Conservation (phyloP, 176 grass and related monocot species). For the Secale cereale region DNA sequence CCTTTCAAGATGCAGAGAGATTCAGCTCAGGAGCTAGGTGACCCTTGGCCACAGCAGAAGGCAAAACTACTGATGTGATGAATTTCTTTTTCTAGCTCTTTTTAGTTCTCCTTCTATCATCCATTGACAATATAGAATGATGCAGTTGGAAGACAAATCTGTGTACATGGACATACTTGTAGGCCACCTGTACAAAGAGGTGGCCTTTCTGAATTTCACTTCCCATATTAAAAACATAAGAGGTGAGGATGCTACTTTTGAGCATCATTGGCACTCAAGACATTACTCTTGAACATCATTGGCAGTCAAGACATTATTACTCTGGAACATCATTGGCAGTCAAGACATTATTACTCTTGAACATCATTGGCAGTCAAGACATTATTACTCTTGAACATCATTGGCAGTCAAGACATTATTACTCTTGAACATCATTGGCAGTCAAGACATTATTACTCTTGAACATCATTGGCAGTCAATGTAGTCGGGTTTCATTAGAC, state of each 20-base stretch:
- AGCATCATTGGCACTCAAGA: no score
- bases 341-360: no score
- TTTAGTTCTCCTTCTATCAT: not conserved
- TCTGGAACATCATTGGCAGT: no score
- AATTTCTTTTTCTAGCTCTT: not conserved
- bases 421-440: no score
- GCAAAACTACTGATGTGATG: not conserved
- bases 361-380: no score
- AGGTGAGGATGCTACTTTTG: not conserved
- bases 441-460: no score
- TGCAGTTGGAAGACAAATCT: not conserved
- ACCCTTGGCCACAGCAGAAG: constrained; percentile 25
- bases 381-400: no score
- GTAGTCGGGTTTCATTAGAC: no score
- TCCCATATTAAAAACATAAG: not conserved
- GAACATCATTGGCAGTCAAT: no score
- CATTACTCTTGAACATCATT: no score
- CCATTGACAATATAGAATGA: not conserved
- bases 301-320: no score
- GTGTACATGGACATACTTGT: not conserved
- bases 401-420: no score
- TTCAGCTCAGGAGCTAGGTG: not conserved
- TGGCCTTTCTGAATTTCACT: not conserved
- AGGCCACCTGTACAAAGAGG: not conserved
- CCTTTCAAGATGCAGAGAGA: constrained; percentile 30